These are phyloP conservation scores for Dryadomyces sulphureus DNA, from an alignment of 2,329 filamentous ascomycete species.

Conservation along the genomic window DNA sequence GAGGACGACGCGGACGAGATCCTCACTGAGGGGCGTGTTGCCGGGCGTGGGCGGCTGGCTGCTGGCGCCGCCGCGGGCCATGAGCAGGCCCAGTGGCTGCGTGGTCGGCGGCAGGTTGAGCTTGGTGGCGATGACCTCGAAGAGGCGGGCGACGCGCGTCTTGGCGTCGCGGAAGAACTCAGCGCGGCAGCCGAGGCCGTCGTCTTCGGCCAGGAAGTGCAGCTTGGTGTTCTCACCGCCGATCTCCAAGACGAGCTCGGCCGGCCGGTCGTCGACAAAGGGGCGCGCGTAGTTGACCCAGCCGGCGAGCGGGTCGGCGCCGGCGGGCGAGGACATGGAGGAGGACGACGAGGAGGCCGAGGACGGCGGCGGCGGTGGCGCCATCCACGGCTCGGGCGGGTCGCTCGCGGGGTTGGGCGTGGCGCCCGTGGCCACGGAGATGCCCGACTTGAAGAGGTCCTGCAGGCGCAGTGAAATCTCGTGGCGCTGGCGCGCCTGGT, in stretches of 20 bases:
- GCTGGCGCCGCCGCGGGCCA: slow-evolving; percentile 46
- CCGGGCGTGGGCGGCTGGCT: slow-evolving; percentile 51
- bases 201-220: slow-evolving; percentile 23
- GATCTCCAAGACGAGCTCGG: slow-evolving; percentile 70
- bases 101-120: slow-evolving; percentile 50
- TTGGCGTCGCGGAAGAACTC: slow-evolving; percentile 62
- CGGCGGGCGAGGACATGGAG: slow-evolving; percentile 4
- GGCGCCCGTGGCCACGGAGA: slow-evolving; percentile 38
- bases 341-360: slow-evolving; percentile 26
- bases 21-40: slow-evolving; percentile 54
- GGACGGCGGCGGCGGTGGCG: slow-evolving; percentile 5
- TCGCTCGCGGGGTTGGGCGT: slow-evolving; percentile 21
- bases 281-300: slow-evolving; percentile 74
- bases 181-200: slow-evolving; percentile 25
- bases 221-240: slow-evolving; percentile 49
- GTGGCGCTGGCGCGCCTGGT: slow-evolving; percentile 48
- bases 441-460: slow-evolving; percentile 77
- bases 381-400: slow-evolving; percentile 4
- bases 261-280: slow-evolving; percentile 60
- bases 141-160: slow-evolving; percentile 53
- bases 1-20: slow-evolving; percentile 50
- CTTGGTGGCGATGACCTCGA: slow-evolving; percentile 71
- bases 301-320: slow-evolving; percentile 17
- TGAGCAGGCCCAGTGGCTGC: slow-evolving; percentile 49
- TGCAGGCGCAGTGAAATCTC: slow-evolving; percentile 73